Evolutionary conservation across 768 basidiomycete species (phyloP).

Genomic region (Amanita pseudoporphyria): DNA sequence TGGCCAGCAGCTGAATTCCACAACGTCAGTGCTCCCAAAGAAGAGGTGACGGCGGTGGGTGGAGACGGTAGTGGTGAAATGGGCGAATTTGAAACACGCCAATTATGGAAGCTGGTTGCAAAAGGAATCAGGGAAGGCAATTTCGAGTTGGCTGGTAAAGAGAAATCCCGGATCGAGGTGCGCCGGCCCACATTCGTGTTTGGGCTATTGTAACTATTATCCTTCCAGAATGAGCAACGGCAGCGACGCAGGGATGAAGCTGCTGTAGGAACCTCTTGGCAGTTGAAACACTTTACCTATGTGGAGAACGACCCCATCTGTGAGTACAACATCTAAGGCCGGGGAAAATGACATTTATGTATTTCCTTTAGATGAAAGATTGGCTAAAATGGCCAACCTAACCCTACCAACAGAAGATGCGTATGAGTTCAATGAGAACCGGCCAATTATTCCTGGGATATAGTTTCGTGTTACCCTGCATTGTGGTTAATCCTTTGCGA

Average conservation of each 20-base stretch:
- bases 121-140: slow-evolving; percentile 88
- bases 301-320: slow-evolving; percentile 66
- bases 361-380: slow-evolving; percentile 44
- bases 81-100: slow-evolving; percentile 81
- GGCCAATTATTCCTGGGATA: slow-evolving; percentile 23
- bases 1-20: slow-evolving; percentile 50
- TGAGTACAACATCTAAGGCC: slow-evolving; percentile 24
- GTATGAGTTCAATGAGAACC: slow-evolving; percentile 63
- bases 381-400: slow-evolving; percentile 53
- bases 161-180: slow-evolving; percentile 90
- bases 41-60: slow-evolving; percentile 60
- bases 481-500: not conserved
- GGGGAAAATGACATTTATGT: not conserved
- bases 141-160: slow-evolving; percentile 81
- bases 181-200: slow-evolving; percentile 2
- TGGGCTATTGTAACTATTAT: not conserved
- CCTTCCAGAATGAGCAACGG: slow-evolving; percentile 77
- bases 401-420: slow-evolving; percentile 65
- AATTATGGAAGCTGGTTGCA: slow-evolving; percentile 78
- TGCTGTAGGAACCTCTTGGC: slow-evolving; percentile 64
- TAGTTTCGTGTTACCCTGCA: not conserved
- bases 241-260: slow-evolving; percentile 78
- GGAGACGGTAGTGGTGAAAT: slow-evolving; percentile 48
- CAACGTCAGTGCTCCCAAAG: slow-evolving; percentile 64
- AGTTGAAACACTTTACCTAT: slow-evolving; percentile 67